Evolutionary conservation across 257 asterid genomes (phyloP).

Genomic region (Solanum appendiculatum): DNA sequence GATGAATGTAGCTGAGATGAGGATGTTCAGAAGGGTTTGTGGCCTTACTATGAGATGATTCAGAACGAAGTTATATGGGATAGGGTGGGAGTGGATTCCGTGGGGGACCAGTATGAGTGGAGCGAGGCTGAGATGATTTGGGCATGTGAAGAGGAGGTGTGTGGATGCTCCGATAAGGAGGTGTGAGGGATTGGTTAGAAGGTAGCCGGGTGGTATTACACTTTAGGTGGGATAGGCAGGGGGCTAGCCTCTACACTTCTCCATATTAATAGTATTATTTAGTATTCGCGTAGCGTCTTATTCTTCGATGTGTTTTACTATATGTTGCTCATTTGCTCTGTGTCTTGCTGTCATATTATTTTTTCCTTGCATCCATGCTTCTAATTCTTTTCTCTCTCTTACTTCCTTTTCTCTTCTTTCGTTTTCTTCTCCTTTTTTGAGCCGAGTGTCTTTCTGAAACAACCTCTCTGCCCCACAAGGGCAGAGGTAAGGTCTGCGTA

Average conservation of each 20-base stretch:
- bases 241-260: background rate
- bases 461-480: background rate
- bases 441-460: background rate
- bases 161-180: background rate
- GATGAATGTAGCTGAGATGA: background rate
- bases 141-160: background rate
- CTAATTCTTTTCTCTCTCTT: background rate
- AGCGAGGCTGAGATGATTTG: background rate
- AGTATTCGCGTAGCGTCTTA: background rate
- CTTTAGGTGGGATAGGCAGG: background rate
- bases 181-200: background rate
- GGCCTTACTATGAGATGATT: background rate
- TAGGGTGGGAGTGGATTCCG: background rate
- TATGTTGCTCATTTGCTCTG: background rate
- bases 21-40: background rate
- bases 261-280: background rate
- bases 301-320: too few relatives aligned
- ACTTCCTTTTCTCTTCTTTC: background rate
- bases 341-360: background rate
- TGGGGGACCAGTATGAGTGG: background rate
- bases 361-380: background rate
- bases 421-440: background rate
- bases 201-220: background rate
- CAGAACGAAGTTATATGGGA: background rate
- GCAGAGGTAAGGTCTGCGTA: background rate